Evolutionary conservation across 176 grass and related monocot species (phyloP), one percentile per base, ranked within the genome.

Genomic region (Oryza officinalis): DNA sequence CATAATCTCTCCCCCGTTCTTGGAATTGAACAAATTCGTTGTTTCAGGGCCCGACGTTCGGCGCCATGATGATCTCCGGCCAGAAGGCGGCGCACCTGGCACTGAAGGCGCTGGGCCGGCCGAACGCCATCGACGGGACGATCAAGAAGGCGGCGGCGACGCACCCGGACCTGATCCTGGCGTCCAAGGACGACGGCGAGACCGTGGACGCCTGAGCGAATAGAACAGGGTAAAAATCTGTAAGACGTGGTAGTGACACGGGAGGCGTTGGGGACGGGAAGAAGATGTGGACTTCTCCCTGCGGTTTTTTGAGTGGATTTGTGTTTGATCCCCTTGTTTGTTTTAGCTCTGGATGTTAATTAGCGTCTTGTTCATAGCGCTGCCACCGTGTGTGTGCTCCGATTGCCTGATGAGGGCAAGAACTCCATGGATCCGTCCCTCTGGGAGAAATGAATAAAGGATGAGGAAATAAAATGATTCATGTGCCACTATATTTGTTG

Each of bases 61-160:
- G 96, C 73, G 96, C 96, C 69, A 99, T 99, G 96, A 92, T 99
- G 96, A 90, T 99, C 25, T 99, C 96, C 1, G 96, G 96, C n/a
- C 96, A 96, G 87, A 99, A 99, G 91, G 96, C 91, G 26, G 96
- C 96, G 64, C 96, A 96, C 83, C 89, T 99, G 74, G 89, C 93
- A 28, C 77, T 99, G 45, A 91, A 91, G 91, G 93, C 96, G 0
- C 85, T 99, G 37, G 96, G 96, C 20, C 93, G 89, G 81, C 96
- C 93, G 27, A 99, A 96, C 80, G 93, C 89, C 69, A 71, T 98
- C 22, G 96, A 98, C 87, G 93, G 96, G 17, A 92, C 87, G 20
- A 44, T 85, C 46, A 61, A 76, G 69, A 82, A 78, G 0, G 85
- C 74, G 10, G 17, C 35, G 33, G 4, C 71, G n/a, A 31, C 71